Base-by-base conservation (phyloP, 148 eudicot species). In the Heliosperma pusillum region DNA sequence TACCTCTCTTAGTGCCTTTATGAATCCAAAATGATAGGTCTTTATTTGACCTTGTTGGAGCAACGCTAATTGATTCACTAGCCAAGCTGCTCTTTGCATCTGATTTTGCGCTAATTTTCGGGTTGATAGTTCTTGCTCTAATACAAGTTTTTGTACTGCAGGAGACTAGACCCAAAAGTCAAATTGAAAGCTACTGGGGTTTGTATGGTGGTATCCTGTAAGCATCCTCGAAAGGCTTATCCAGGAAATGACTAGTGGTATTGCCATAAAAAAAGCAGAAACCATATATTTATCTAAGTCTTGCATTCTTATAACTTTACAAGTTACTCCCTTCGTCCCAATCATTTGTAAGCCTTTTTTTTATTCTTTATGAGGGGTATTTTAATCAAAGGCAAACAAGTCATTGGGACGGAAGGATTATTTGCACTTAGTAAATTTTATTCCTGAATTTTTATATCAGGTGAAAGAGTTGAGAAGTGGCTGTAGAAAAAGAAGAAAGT, bases 201-300 rank as follows among this genome's bases (percentile, higher is more conserved):
- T 60, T 69, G 57, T 59, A 44, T n/a, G 77, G 24, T 19, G 57
- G 29, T 63, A 64, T 76, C 55, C 22, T 69, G 74, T 59, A 58
- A 13, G 50, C 25, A 17, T n/a, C n/a, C 45, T 58, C 60, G 60
- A 59, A 15, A 19, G 79, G 29, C 47, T 69, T 44, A 19, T 69
- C 74, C 55, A 10, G 69, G 47, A 26, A 45, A 58, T 29, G 20
- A 4, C 7, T 50, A 29, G 70, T 64, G 70, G 77, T 64, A 19
- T 58, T 64, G 20, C 53, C 40, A 30, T 26, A 19, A 65, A 65
- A 26, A 47, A 22, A 56, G 60, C 36, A 26, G 15, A 45, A 36
- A 1, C 29, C 5, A 9, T 59, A 44, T 47, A 36, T 61, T 8
- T 74, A 17, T 29, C 30, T 29, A 29, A 29, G 44, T 65, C 50